A percentile compares a stretch with the other conserved stretches of the same genome.
Evolutionary conservation across 805 yeast genomes (phyloP).

Genomic region (Cyberlindnera mississippiensis): DNA sequence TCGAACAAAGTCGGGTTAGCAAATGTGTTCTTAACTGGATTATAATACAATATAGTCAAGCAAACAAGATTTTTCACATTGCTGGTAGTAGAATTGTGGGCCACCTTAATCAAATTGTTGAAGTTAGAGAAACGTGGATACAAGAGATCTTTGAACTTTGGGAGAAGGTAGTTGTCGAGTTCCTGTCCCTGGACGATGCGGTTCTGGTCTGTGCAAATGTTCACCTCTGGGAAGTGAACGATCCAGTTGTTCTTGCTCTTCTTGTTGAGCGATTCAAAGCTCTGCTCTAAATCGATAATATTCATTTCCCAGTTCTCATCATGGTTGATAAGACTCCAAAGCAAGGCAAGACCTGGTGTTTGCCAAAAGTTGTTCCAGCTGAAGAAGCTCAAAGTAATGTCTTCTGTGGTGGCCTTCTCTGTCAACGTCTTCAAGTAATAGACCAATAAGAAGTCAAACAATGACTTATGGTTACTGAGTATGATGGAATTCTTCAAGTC

Average conservation of each 20-base stretch:
- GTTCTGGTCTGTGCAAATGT: slow-evolving; percentile 52
- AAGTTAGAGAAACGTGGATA: slow-evolving; percentile 75
- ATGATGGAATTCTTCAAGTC: slow-evolving; percentile 33
- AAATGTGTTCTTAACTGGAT: slow-evolving; percentile 29
- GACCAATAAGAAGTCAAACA: slow-evolving; percentile 63
- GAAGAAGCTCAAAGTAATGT: slow-evolving; percentile 45
- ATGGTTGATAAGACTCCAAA: slow-evolving; percentile 44
- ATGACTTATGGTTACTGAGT: slow-evolving; percentile 60
- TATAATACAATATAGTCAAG: slow-evolving; percentile 36
- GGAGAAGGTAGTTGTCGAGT: slow-evolving; percentile 55
- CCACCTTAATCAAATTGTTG: slow-evolving; percentile 39
- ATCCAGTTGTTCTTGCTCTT: slow-evolving; percentile 54
- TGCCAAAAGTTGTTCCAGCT: slow-evolving; percentile 68
- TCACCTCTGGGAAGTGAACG: slow-evolving; percentile 82
- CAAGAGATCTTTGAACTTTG: slow-evolving; percentile 53
- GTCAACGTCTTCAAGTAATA: slow-evolving; percentile 30
- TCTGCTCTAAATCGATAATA: slow-evolving; percentile 33
- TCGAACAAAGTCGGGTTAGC: slow-evolving; percentile 36
- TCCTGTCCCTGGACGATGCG: slow-evolving; percentile 46
- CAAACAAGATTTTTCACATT: slow-evolving; percentile 27
- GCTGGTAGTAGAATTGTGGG: slow-evolving; percentile 1
- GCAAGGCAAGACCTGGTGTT: slow-evolving; percentile 49
- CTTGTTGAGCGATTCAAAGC: slow-evolving; percentile 25
- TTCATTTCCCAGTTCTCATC: slow-evolving; percentile 66
- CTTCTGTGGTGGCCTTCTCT: slow-evolving; percentile 22